A percentile compares a stretch with the other conserved stretches of the same genome.
phyloP scores from a whole-genome alignment of 169 alveolate species.

The Besnoitia besnoiti region DNA sequence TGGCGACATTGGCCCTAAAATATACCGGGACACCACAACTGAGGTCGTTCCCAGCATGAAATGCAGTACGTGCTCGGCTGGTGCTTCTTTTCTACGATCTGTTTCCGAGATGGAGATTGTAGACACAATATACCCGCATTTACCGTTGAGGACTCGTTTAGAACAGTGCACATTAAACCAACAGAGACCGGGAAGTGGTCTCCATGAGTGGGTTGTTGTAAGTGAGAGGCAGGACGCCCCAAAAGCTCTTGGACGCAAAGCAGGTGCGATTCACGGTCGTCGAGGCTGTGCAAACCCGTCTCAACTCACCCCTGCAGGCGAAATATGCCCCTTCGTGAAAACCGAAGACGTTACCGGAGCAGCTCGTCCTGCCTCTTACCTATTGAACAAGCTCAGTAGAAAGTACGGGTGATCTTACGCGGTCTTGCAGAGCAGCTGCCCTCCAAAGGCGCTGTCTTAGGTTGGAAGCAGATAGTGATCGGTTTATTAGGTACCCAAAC shows the following conservation, averaged over 20 bases:
- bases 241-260: background rate
- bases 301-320: background rate
- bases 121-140: constrained; percentile 27
- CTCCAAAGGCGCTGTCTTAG: background rate
- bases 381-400: background rate
- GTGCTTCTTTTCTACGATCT: background rate
- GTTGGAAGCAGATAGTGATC: background rate
- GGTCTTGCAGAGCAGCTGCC: too few relatives aligned
- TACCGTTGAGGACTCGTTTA: background rate
- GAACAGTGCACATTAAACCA: constrained; percentile 36
- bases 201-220: constrained; percentile 28
- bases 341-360: background rate
- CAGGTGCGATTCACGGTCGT: background rate
- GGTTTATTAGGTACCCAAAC: background rate
- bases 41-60: constrained; percentile 2
- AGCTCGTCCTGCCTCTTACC: constrained; percentile 8
- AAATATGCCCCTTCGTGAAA: constrained; percentile 2
- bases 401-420: background rate
- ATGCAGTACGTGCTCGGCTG: background rate
- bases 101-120: background rate
- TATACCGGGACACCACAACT: background rate
- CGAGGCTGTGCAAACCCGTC: background rate
- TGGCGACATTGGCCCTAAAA: constrained; percentile 25
- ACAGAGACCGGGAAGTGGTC: constrained; percentile 31
- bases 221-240: constrained; percentile 12